These are phyloP conservation scores for Debaryomyces udenii DNA, from an alignment of 1,139 yeast species.

Conservation along the genomic window DNA sequence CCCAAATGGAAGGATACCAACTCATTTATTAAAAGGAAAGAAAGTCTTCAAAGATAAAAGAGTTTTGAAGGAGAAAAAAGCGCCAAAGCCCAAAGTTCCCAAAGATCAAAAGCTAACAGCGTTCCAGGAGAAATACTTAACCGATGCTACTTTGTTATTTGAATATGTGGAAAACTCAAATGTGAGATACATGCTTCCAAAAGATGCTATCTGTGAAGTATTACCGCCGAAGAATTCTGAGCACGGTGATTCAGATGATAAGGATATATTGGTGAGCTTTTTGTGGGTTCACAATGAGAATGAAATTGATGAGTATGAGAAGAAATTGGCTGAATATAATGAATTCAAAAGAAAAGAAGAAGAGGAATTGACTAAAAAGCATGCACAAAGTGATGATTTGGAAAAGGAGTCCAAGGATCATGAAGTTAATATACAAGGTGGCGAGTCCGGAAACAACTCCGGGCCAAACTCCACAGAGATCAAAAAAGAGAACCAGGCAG, in stretches of 20 bases:
- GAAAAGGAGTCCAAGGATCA: conserved; percentile 17
- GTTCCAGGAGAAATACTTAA: conserved; percentile 70
- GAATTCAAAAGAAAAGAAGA: conserved; percentile 26
- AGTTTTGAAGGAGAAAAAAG: conserved; percentile 30
- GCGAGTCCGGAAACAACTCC: conserved; percentile 8
- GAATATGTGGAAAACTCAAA: conserved; percentile 83
- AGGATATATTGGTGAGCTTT: conserved; percentile 66
- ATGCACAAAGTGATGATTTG: conserved; percentile 21
- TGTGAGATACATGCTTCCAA: conserved; percentile 74
- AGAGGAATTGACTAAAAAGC: conserved; percentile 27
- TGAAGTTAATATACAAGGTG: conserved; percentile 14
- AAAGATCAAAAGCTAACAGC: conserved; percentile 64
- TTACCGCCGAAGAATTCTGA: conserved; percentile 31
- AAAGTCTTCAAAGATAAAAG: conserved; percentile 25
- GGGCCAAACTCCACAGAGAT: conserved; percentile 12
- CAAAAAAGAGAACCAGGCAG: conserved; percentile 20
- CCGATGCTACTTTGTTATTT: conserved; percentile 74
- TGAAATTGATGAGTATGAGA: conserved; percentile 54
- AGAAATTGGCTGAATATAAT: conserved; percentile 34
- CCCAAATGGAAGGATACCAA: conserved; percentile 15
- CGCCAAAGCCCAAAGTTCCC: conserved; percentile 29
- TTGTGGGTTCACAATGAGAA: conserved; percentile 59
- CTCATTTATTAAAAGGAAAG: conserved; percentile 15
- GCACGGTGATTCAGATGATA: conserved; percentile 32
- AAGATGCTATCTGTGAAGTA: conserved; percentile 73